phyloP scores from a whole-genome alignment of 2,329 filamentous ascomycete species.

The Trichoderma lentiforme region DNA sequence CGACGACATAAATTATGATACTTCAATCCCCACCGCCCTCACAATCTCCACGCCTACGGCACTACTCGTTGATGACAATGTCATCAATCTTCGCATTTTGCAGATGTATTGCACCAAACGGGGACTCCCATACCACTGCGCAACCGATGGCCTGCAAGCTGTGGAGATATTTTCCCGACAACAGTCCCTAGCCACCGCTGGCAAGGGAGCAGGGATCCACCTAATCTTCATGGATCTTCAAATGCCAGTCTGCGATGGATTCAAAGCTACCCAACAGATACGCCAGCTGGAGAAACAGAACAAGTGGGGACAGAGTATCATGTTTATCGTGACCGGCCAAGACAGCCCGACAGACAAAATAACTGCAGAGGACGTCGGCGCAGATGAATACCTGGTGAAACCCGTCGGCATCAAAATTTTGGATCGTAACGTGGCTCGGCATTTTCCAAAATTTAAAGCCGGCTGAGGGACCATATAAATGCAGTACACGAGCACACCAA shows the following conservation, averaged over 20 bases:
- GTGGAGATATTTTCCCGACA: neutral
- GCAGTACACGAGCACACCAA: neutral
- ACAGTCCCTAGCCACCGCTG: neutral
- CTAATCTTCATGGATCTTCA: neutral
- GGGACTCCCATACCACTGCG: neutral
- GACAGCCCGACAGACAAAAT: neutral
- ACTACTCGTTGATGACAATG: neutral
- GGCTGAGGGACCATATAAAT: neutral
- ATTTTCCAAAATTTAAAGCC: neutral
- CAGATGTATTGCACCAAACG: constrained; percentile 5
- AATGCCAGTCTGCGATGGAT: neutral
- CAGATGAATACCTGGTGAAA: neutral
- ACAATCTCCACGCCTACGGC: neutral
- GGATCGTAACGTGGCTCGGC: neutral
- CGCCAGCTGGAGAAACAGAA: neutral
- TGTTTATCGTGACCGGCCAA: neutral
- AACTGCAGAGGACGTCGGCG: neutral
- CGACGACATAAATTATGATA: neutral
- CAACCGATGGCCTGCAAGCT: neutral
- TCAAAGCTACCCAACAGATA: neutral
- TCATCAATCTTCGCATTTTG: neutral
- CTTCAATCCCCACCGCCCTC: neutral
- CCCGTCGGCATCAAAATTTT: neutral
- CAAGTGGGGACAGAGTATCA: neutral
- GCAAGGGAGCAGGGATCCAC: neutral